phyloP scores from a whole-genome alignment of 2,329 filamentous ascomycete species.

The Thelonectria rubi region DNA sequence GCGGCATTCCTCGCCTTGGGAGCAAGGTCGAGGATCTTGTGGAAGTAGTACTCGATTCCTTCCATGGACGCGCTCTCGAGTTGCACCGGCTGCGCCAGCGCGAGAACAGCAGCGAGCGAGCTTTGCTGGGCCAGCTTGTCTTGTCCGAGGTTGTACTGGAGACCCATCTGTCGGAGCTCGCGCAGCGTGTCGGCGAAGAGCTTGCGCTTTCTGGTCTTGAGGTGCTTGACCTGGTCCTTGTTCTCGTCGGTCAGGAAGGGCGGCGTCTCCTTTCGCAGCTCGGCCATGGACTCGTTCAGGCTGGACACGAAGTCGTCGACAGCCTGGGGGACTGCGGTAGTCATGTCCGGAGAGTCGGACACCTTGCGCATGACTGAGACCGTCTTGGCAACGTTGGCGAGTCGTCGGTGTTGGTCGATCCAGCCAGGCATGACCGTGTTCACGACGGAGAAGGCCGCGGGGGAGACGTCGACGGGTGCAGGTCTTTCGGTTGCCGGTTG shows the following conservation, averaged over 20 bases:
- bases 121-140: constrained; percentile 78
- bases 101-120: constrained; percentile 74
- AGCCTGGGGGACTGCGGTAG: constrained; percentile 65
- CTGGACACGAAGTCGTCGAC: constrained; percentile 75
- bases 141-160: constrained; percentile 82
- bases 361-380: constrained; percentile 78
- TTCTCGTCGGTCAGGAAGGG: constrained; percentile 85
- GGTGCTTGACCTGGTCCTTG: constrained; percentile 82
- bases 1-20: constrained; percentile 72
- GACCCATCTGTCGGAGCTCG: constrained; percentile 85
- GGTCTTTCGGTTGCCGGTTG: constrained; percentile 11
- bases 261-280: constrained; percentile 86
- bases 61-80: constrained; percentile 35
- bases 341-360: constrained; percentile 59
- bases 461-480: constrained; percentile 20
- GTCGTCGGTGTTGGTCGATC: constrained; percentile 65
- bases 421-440: constrained; percentile 47
- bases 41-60: constrained; percentile 75
- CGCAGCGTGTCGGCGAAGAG: constrained; percentile 90
- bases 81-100: constrained; percentile 58
- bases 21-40: constrained; percentile 79
- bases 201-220: constrained; percentile 90
- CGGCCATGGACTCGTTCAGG: constrained; percentile 72
- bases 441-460: constrained; percentile 33
- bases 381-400: constrained; percentile 76